phyloP scores from a whole-genome alignment of 139 green algal species.

The Bryopsis sp. region DNA sequence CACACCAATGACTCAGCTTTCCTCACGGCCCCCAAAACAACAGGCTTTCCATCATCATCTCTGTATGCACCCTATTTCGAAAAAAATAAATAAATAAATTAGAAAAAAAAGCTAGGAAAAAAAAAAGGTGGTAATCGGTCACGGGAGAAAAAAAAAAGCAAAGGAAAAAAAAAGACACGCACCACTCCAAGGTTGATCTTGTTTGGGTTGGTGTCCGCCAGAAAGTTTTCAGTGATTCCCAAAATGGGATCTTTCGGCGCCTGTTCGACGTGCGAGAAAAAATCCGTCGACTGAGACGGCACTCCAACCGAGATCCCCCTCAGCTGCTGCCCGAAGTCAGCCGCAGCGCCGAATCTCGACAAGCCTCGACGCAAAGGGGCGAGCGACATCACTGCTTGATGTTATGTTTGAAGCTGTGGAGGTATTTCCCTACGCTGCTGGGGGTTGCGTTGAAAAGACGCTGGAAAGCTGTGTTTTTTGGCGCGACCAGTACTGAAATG shows the following conservation, averaged over 20 bases:
- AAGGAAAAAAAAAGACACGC: slow-evolving; percentile 14
- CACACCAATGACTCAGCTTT: slow-evolving; percentile 65
- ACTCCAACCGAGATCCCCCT: no score
- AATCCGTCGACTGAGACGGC: no score
- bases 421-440: no score
- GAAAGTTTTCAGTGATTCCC: slow-evolving; percentile 56
- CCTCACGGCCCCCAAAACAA: slow-evolving; percentile 74
- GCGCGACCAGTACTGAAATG: no score
- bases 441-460: no score
- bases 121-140: not conserved
- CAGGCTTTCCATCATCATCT: slow-evolving; percentile 70
- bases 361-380: no score
- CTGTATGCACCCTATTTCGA: slow-evolving; percentile 64
- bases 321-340: no score
- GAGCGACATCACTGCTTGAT: no score
- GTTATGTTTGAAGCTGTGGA: no score
- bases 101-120: no score
- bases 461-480: no score
- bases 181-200: slow-evolving; percentile 92
- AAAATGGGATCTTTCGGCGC: slow-evolving; percentile 35
- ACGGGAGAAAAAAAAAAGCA: not conserved
- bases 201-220: slow-evolving; percentile 55
- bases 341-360: no score
- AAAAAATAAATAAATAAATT: not conserved
- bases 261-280: slow-evolving; percentile 8